Conservation (phyloP, 768 basidiomycete genomes). For the Boletales sp. region DNA sequence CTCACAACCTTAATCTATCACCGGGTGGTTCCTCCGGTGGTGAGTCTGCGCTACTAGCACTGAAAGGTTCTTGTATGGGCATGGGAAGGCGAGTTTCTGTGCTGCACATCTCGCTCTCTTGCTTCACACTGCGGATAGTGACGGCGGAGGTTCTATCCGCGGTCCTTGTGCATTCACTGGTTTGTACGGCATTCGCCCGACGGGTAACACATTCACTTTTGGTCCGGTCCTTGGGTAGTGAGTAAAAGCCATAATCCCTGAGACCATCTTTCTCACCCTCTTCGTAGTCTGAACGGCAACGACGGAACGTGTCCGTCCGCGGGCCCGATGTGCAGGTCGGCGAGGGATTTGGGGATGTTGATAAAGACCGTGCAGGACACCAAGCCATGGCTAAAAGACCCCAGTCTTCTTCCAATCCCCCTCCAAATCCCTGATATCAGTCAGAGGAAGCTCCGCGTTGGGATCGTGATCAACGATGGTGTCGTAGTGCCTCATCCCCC, state of each 20-base stretch:
- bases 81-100: constrained; percentile 35
- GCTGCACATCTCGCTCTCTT: background rate
- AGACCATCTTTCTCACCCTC: constrained; percentile 6
- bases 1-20: constrained; percentile 40
- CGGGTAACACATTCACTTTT: constrained; percentile 30
- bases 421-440: constrained; percentile 20
- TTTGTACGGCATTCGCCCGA: constrained; percentile 41
- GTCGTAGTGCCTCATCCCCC: constrained; percentile 41
- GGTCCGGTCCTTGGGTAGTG: constrained; percentile 12
- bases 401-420: constrained; percentile 30
- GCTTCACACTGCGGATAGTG: constrained; percentile 11
- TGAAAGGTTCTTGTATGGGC: constrained; percentile 44
- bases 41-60: constrained; percentile 44
- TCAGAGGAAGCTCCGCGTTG: constrained; percentile 28
- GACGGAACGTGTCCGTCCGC: constrained; percentile 9
- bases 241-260: constrained; percentile 2
- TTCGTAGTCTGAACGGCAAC: constrained; percentile 23
- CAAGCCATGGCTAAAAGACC: constrained; percentile 41
- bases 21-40: constrained; percentile 54
- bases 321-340: constrained; percentile 28
- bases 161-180: constrained; percentile 35
- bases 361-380: constrained; percentile 22
- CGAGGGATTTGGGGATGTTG: constrained; percentile 23
- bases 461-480: constrained; percentile 33
- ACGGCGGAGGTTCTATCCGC: constrained; percentile 38